phyloP scores from a whole-genome alignment of 352 stramenopile species.

The Phytophthora ohioensis region DNA sequence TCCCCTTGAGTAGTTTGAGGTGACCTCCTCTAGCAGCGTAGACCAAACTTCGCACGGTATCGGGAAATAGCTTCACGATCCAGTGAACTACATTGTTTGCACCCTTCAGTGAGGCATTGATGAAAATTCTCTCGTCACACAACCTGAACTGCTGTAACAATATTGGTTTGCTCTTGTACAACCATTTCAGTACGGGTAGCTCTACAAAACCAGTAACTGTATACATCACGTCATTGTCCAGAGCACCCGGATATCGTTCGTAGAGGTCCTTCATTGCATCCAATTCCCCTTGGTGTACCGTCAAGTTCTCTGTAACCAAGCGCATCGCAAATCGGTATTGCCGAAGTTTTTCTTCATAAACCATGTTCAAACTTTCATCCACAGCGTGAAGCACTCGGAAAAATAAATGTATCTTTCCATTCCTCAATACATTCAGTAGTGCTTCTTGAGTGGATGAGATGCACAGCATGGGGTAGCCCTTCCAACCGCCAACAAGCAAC shows the following conservation, averaged over 20 bases:
- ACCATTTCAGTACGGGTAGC: not conserved
- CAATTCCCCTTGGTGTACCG: not conserved
- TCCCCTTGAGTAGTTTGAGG: not conserved
- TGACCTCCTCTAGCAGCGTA: not conserved
- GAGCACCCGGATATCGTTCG: not conserved
- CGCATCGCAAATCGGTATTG: conserved; percentile 1
- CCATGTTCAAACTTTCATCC: conserved; percentile 6
- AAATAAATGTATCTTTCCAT: no score
- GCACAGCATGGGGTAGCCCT: no score
- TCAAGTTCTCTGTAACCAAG: conserved; percentile 7
- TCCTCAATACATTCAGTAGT: no score
- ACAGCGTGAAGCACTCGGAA: not conserved
- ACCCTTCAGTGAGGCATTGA: not conserved
- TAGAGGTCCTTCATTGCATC: conserved; percentile 6
- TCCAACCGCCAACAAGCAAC: no score
- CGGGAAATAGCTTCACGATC: not conserved
- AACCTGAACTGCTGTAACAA: not conserved
- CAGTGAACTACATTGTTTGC: not conserved
- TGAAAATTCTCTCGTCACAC: not conserved
- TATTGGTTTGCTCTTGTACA: not conserved
- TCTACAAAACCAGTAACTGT: not conserved
- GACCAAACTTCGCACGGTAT: not conserved
- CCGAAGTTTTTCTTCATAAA: conserved; percentile 18
- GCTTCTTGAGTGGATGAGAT: no score
- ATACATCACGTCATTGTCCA: not conserved